Evolutionary conservation across 2,329 filamentous ascomycete species (phyloP).

Genomic region (Alternaria arbusti): DNA sequence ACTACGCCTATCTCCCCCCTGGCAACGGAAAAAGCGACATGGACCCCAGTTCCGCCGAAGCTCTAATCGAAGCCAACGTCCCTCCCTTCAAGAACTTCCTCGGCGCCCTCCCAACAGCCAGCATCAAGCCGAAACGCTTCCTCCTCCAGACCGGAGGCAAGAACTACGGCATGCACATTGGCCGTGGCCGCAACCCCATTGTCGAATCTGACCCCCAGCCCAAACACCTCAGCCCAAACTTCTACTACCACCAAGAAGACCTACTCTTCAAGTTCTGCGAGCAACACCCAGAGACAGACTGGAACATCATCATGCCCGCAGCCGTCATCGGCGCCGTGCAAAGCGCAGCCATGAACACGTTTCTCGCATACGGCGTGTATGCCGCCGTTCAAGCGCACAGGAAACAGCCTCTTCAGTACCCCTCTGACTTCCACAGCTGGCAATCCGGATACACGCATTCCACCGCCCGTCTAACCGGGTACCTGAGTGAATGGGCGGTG

Average conservation of each 20-base stretch:
- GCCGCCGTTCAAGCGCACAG: slow-evolving; percentile 16
- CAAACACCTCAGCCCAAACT: slow-evolving; percentile 16
- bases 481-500: slow-evolving; percentile 20
- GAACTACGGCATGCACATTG: slow-evolving; percentile 19
- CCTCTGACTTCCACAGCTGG: slow-evolving; percentile 10
- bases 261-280: slow-evolving; percentile 6
- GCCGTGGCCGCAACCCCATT: slow-evolving; percentile 10
- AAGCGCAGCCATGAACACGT: slow-evolving; percentile 16
- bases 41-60: slow-evolving; percentile 5
- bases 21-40: slow-evolving; percentile 10
- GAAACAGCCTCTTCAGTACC: slow-evolving; percentile 9
- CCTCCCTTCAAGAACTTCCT: slow-evolving; percentile 16
- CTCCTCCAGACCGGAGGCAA: slow-evolving; percentile 20
- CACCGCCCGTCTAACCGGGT: slow-evolving; percentile 16
- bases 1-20: slow-evolving; percentile 19
- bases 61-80: slow-evolving; percentile 14
- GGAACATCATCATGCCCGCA: slow-evolving; percentile 13
- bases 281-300: slow-evolving; percentile 7
- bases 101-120: slow-evolving; percentile 3
- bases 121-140: slow-evolving; percentile 15
- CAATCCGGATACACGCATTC: slow-evolving; percentile 12
- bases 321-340: slow-evolving; percentile 11
- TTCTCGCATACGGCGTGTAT: slow-evolving; percentile 12
- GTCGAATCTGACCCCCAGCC: slow-evolving; percentile 23
- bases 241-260: slow-evolving; percentile 24